Evolutionary conservation across 441 rosid genomes (phyloP), one percentile per base, ranked within the genome.

Genomic region (Viola pubescens): DNA sequence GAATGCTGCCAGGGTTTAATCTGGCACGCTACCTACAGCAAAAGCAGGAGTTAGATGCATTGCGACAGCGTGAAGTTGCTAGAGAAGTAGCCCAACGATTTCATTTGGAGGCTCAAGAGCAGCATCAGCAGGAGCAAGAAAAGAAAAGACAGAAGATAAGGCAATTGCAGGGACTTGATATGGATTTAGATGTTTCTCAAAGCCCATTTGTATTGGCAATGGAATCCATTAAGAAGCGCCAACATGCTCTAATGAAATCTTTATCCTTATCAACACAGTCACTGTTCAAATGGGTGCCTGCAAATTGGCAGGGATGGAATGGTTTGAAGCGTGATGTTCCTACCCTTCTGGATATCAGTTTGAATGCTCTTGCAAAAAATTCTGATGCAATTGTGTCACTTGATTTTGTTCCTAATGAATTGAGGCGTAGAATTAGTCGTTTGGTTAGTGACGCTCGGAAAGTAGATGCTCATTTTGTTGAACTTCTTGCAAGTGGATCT

Each of bases 371-470:
- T 56, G 80, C 79, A 0, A 37, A 56, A 52, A 58, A 78, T 38
- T 62, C 73, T 4, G 79, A 69, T 19, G 66, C 75, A 0, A 64
- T 82, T 16, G 55, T 12, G 55, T 76, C 83, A 7, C 56, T 82
- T 14, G 54, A 65, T n/a, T 42, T 42, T 50, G 75, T 82, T 44
- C 83, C 88, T 4, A 80, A 76, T 54, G 56, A 46, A 5, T 49
- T 78, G 53, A 76, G 64, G 78, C 72, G 43, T 52, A 71, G 64
- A 54, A 63, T 82, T 8, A 67, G 76, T 11, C 26, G 34, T 56
- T 7, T 55, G 40, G 69, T 74, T 12, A 59, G 75, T 52, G 67
- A 50, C 65, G 6, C 7, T n/a, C 34, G 80, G 39, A 61, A 49
- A 71, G 43, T 74, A 54, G 58, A 73, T 54, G 48, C 71, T 6